Conservation (phyloP, 495 filamentous ascomycete genomes). For the Aspergillus bridgeri region DNA sequence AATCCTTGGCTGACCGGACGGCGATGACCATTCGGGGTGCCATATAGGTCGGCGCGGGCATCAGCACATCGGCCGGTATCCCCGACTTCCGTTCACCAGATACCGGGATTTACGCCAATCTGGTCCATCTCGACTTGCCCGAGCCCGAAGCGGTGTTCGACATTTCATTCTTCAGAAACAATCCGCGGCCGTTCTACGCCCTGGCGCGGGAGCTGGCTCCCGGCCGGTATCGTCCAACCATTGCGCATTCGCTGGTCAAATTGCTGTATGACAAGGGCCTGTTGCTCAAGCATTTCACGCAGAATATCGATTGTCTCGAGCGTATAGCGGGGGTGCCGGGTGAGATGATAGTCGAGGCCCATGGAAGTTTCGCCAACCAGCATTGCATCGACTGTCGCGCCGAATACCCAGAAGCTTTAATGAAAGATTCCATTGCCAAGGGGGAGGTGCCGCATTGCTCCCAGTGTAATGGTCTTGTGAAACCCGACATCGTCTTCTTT, state of each 20-base stretch:
- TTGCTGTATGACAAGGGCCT: constrained; percentile 71
- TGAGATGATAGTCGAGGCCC: constrained; percentile 84
- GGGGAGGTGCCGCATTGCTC: constrained; percentile 67
- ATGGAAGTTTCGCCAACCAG: constrained; percentile 89
- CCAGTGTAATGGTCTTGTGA: constrained; percentile 77
- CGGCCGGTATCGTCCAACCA: constrained; percentile 81
- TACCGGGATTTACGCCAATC: constrained; percentile 84
- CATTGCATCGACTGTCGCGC: constrained; percentile 83
- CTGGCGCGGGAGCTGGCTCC: constrained; percentile 90
- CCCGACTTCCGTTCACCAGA: constrained; percentile 86
- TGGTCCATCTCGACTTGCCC: constrained; percentile 77
- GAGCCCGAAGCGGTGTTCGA: constrained; percentile 78
- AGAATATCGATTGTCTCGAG: constrained; percentile 97
- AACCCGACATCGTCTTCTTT: constrained; percentile 98
- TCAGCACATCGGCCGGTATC: constrained; percentile 81
- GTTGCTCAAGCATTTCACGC: constrained; percentile 84
- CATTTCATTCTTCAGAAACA: constrained; percentile 76
- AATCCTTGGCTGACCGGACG: neutral
- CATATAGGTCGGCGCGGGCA: constrained; percentile 46
- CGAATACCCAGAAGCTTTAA: constrained; percentile 64
- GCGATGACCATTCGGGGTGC: neutral
- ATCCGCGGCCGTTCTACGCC: constrained; percentile 88
- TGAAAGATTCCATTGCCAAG: constrained; percentile 62
- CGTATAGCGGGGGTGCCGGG: constrained; percentile 78
- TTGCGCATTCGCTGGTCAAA: constrained; percentile 77